These are phyloP conservation scores for Blastomyces percursus DNA, from an alignment of 2,329 filamentous ascomycete species.

Conservation along the genomic window DNA sequence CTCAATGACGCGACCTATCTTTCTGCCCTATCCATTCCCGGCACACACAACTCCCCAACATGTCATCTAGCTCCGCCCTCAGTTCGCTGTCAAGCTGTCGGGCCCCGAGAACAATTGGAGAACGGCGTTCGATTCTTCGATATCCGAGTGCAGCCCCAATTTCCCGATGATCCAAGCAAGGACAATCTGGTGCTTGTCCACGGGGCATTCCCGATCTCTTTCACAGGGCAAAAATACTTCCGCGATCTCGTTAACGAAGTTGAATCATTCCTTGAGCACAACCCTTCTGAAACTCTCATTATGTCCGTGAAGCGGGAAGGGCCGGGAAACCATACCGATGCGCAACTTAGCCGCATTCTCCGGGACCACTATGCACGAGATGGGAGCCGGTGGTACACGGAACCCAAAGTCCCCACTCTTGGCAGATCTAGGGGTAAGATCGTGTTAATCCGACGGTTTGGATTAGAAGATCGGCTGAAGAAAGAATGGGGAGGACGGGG, in stretches of 20 bases:
- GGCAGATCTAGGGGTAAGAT: constrained; percentile 72
- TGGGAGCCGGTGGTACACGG: constrained; percentile 63
- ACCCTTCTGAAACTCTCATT: constrained; percentile 73
- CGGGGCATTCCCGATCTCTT: constrained; percentile 74
- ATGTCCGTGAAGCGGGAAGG: constrained; percentile 89
- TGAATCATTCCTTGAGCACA: constrained; percentile 62
- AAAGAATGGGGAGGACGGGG: constrained; percentile 39
- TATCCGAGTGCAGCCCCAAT: constrained; percentile 62
- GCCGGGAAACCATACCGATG: constrained; percentile 65
- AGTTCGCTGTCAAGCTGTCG: constrained; percentile 81
- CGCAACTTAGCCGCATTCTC: constrained; percentile 64
- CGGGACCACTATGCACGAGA: constrained; percentile 54
- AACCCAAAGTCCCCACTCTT: constrained; percentile 63
- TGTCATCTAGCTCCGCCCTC: constrained; percentile 76
- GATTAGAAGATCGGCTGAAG: constrained; percentile 42
- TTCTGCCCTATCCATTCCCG: constrained; percentile 76
- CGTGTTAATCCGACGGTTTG: constrained; percentile 73
- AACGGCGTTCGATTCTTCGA: constrained; percentile 95
- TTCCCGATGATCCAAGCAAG: constrained; percentile 45
- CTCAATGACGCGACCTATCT: constrained; percentile 62
- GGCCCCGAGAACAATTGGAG: constrained; percentile 63
- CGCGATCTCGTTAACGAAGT: constrained; percentile 59
- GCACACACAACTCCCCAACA: constrained; percentile 90
- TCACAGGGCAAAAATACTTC: constrained; percentile 73
- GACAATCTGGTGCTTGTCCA: constrained; percentile 75